Conservation (phyloP, 2,329 filamentous ascomycete species). For the Calonectria hongkongensis region DNA sequence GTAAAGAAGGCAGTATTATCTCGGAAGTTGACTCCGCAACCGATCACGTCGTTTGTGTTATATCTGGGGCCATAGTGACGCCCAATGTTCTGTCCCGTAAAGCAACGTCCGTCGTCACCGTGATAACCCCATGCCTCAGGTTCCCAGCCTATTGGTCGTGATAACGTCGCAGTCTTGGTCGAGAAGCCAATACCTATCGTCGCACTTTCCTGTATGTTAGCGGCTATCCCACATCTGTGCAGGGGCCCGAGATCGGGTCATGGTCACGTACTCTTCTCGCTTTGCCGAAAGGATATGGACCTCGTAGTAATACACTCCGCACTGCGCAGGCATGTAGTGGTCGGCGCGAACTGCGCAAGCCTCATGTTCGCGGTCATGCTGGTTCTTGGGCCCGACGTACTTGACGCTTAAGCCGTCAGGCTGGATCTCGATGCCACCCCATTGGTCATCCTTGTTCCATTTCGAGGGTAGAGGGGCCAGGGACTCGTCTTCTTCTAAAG, state of each 20-base stretch:
- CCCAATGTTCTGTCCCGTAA: slow-evolving; percentile 73
- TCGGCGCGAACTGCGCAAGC: slow-evolving; percentile 89
- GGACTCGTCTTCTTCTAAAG: slow-evolving; percentile 73
- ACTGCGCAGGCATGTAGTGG: slow-evolving; percentile 89
- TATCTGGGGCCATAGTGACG: slow-evolving; percentile 75
- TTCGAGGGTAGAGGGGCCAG: slow-evolving; percentile 83
- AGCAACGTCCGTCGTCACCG: slow-evolving; percentile 79
- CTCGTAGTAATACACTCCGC: slow-evolving; percentile 97
- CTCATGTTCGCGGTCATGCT: slow-evolving; percentile 78
- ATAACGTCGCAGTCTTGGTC: slow-evolving; percentile 70
- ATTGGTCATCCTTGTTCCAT: slow-evolving; percentile 89
- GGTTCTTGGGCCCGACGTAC: slow-evolving; percentile 68
- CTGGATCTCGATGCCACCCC: slow-evolving; percentile 82
- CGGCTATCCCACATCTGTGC: not conserved
- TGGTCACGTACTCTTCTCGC: slow-evolving; percentile 71
- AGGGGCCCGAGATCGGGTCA: not conserved
- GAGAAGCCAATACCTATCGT: slow-evolving; percentile 79
- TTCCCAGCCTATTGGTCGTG: slow-evolving; percentile 80
- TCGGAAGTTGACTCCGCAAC: slow-evolving; percentile 80
- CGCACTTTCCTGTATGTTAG: slow-evolving; percentile 63
- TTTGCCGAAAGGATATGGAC: slow-evolving; percentile 72
- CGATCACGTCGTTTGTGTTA: slow-evolving; percentile 74
- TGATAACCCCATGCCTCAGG: slow-evolving; percentile 82
- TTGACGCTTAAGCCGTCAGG: slow-evolving; percentile 84
- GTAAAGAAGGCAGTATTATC: slow-evolving; percentile 81